Percentiles rank a stretch among this genome's conserved stretches.
Evolutionary conservation across 208 protist species (phyloP).

Genomic region (Wallacemonas sp.): DNA sequence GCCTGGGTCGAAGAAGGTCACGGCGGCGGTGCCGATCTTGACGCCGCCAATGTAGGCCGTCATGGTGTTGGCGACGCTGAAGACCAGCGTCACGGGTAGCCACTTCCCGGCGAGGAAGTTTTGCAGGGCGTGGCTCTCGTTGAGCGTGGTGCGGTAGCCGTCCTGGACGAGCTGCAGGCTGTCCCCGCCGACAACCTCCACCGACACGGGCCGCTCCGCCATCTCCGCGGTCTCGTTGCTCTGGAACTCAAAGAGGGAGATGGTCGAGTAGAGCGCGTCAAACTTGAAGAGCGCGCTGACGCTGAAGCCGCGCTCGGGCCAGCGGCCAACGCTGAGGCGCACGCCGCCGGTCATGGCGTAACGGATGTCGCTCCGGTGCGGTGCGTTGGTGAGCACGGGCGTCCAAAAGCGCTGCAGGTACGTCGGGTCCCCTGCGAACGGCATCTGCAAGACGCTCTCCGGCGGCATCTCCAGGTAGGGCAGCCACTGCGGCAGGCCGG

Average conservation of each 20-base stretch:
- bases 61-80: conserved; percentile 45
- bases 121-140: conserved; percentile 67
- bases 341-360: conserved; percentile 76
- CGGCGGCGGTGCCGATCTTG: conserved; percentile 48
- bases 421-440: conserved; percentile 40
- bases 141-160: conserved; percentile 53
- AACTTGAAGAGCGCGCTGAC: conserved; percentile 70
- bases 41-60: conserved; percentile 76
- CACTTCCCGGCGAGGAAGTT: conserved; percentile 58
- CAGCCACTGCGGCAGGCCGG: conserved; percentile 51
- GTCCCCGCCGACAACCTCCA: conserved; percentile 56
- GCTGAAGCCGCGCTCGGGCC: conserved; percentile 68
- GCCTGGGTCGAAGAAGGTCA: conserved; percentile 51
- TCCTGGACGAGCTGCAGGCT: conserved; percentile 62
- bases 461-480: conserved; percentile 71
- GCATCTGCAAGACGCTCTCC: conserved; percentile 44
- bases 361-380: conserved; percentile 62
- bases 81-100: conserved; percentile 65
- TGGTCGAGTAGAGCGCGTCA: conserved; percentile 60
- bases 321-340: conserved; percentile 49
- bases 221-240: conserved; percentile 27
- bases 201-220: conserved; percentile 23
- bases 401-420: conserved; percentile 71
- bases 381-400: conserved; percentile 63
- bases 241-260: conserved; percentile 71